These are phyloP conservation scores for Stachybotrys chlorohalonatus DNA, from an alignment of 2,329 filamentous ascomycete genomes.

Conservation along the genomic window DNA sequence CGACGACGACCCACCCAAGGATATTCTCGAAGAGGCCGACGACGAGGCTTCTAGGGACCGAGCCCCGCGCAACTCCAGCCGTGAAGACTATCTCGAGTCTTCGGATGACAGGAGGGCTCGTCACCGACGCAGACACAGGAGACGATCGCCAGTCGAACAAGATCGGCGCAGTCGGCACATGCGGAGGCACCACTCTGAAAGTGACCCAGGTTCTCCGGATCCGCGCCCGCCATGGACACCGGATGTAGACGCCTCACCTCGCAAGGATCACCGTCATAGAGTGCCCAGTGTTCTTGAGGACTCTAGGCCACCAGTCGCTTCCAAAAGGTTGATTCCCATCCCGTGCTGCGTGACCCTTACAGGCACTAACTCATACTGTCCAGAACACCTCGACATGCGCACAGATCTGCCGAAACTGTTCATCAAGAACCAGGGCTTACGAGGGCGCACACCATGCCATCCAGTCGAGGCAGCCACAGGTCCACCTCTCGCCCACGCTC, in stretches of 20 bases:
- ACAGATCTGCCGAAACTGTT: slow-evolving; percentile 7
- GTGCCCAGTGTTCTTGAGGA: slow-evolving; percentile 20
- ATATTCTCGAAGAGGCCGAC: slow-evolving; percentile 17
- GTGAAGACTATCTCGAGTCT: slow-evolving; percentile 16
- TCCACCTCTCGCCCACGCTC: slow-evolving; percentile 15
- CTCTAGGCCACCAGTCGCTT: slow-evolving; percentile 23
- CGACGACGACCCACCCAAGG: slow-evolving; percentile 8
- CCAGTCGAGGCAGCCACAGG: slow-evolving; percentile 9
- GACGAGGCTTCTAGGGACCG: slow-evolving; percentile 8
- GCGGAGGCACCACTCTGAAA: slow-evolving; percentile 9
- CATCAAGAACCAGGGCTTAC: slow-evolving; percentile 13
- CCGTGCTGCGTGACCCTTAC: not conserved
- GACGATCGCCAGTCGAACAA: slow-evolving; percentile 11
- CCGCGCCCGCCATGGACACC: slow-evolving; percentile 17
- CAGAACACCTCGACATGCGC: slow-evolving; percentile 1
- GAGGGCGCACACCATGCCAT: slow-evolving; percentile 5
- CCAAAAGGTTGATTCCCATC: slow-evolving; percentile 15
- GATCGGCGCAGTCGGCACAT: slow-evolving; percentile 15
- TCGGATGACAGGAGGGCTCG: slow-evolving; percentile 12
- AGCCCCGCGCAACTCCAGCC: slow-evolving; percentile 11
- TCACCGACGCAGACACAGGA: slow-evolving; percentile 9
- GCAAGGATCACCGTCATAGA: slow-evolving; percentile 13
- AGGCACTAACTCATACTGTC: not conserved
- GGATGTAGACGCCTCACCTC: slow-evolving; percentile 19
- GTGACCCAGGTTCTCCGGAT: slow-evolving; percentile 18